Evolutionary conservation across 805 yeast genomes (phyloP).

Genomic region (Sugiyamaella smithiae): DNA sequence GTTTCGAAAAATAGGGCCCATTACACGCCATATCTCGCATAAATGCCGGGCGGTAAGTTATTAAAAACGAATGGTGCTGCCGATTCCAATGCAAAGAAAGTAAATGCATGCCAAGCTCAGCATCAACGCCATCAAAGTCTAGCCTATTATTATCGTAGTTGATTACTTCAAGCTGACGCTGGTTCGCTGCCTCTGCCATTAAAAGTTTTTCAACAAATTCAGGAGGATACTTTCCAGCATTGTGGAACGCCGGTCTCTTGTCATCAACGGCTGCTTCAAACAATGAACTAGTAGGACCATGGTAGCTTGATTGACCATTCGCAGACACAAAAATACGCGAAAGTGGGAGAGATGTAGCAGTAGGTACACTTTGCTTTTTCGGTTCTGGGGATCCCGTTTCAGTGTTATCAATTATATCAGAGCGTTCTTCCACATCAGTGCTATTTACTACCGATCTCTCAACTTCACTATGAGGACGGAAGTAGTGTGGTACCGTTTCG

Average conservation of each 20-base stretch:
- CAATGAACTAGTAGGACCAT: slow-evolving; percentile 9
- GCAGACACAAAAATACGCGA: slow-evolving; percentile 4
- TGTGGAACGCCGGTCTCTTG: neutral
- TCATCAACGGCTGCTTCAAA: slow-evolving; percentile 8
- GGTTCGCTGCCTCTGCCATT: slow-evolving; percentile 10
- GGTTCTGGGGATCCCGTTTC: too few relatives aligned
- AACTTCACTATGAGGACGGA: too few relatives aligned
- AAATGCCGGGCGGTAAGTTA: slow-evolving; percentile 10
- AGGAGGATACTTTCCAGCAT: neutral
- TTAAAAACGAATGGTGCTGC: slow-evolving; percentile 9
- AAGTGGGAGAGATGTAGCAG: neutral
- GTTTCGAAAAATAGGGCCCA: slow-evolving; percentile 11
- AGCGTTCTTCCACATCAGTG: too few relatives aligned
- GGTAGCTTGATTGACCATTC: slow-evolving; percentile 8
- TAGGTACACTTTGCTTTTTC: too few relatives aligned
- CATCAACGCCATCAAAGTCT: slow-evolving; percentile 10
- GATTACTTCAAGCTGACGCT: slow-evolving; percentile 8
- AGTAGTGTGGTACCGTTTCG: neutral
- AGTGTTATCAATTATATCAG: too few relatives aligned
- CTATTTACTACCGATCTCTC: too few relatives aligned
- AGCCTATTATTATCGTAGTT: slow-evolving; percentile 1
- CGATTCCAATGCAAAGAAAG: slow-evolving; percentile 11
- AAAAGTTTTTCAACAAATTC: slow-evolving; percentile 6
- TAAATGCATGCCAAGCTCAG: slow-evolving; percentile 10
- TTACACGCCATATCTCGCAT: slow-evolving; percentile 10